Percentiles rank a stretch among this genome's conserved stretches.
Conservation (phyloP, 2,329 filamentous ascomycete genomes). For the Colletotrichum cuscutae region DNA sequence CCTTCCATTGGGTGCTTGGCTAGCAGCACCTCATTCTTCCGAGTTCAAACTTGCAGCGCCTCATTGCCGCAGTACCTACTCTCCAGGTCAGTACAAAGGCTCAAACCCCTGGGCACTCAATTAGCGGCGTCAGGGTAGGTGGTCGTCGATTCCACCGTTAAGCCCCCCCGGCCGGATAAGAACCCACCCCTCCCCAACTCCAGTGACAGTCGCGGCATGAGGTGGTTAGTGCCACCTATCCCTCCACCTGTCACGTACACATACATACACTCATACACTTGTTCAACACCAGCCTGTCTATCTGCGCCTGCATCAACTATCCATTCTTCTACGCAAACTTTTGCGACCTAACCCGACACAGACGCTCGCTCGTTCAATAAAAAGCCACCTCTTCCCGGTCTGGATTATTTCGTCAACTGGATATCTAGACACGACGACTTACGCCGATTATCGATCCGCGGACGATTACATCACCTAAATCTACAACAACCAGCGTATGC, state of each 20-base stretch:
- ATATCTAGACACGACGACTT: background rate
- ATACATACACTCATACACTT: background rate
- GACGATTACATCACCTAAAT: background rate
- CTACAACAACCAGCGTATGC: slow-evolving; percentile 8
- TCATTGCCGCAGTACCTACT: background rate
- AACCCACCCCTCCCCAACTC: background rate
- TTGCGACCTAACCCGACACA: background rate
- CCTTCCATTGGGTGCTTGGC: too few species aligned
- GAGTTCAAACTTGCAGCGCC: too few species aligned
- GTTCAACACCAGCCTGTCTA: background rate
- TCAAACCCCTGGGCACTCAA: background rate
- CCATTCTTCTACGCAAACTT: background rate
- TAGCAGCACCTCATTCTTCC: background rate
- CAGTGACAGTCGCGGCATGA: background rate
- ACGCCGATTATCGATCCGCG: background rate
- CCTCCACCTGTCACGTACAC: background rate
- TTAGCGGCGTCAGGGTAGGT: slow-evolving; percentile 7
- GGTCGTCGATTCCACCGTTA: background rate
- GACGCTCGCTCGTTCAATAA: background rate
- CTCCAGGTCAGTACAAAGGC: slow-evolving; percentile 2
- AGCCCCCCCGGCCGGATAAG: background rate
- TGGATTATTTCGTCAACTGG: background rate
- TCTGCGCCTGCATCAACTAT: background rate
- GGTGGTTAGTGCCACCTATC: background rate
- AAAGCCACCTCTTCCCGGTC: background rate